These are phyloP conservation scores for Asterionellopsis glacialis DNA, from an alignment of 108 stramenopile genomes.

Conservation along the genomic window DNA sequence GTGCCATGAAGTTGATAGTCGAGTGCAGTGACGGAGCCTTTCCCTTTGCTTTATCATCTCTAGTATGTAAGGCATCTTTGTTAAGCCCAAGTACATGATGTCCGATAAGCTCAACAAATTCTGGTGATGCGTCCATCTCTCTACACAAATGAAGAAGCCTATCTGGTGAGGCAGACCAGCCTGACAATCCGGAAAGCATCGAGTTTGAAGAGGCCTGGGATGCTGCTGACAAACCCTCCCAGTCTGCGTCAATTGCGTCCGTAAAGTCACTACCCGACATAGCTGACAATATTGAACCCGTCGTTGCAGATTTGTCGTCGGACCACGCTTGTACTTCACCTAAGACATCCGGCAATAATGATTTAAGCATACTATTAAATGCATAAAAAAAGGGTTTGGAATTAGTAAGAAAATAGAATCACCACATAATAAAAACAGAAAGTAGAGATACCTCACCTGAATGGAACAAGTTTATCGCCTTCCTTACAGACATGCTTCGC, in stretches of 20 bases:
- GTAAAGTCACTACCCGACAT: neutral
- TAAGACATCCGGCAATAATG: constrained; percentile 45
- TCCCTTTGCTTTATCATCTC: constrained; percentile 42
- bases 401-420: neutral
- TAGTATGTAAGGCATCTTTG: constrained; percentile 36
- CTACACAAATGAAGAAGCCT: constrained; percentile 45
- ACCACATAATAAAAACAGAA: constrained; percentile 8
- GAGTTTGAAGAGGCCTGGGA: constrained; percentile 32
- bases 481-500: constrained; percentile 54
- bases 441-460: constrained; percentile 31
- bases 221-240: constrained; percentile 32
- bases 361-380: constrained; percentile 28
- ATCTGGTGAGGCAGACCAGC: constrained; percentile 40
- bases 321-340: neutral
- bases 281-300: neutral
- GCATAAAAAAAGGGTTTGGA: neutral
- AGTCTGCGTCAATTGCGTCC: constrained; percentile 12
- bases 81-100: constrained; percentile 34
- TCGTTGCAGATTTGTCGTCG: constrained; percentile 13
- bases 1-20: constrained; percentile 55
- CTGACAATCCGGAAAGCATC: constrained; percentile 39
- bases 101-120: constrained; percentile 55
- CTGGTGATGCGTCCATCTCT: constrained; percentile 51
- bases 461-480: constrained; percentile 42
- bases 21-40: constrained; percentile 30